These are phyloP conservation scores for Penicillium sp. DNA, from an alignment of 2,329 filamentous ascomycete genomes.

Conservation along the genomic window DNA sequence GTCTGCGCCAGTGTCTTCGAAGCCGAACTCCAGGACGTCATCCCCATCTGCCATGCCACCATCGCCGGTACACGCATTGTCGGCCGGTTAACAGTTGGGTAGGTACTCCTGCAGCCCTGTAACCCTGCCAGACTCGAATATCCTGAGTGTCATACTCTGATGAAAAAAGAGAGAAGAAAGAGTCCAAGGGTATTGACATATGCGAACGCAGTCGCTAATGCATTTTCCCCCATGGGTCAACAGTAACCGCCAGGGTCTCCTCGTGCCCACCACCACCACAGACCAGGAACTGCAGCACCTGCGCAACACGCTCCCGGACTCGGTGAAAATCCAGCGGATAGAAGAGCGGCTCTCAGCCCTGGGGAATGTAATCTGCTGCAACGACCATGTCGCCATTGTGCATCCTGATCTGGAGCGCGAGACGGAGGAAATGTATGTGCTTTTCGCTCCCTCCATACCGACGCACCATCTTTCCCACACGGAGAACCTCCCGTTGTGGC, in stretches of 20 bases:
- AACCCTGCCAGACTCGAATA: too few relatives aligned
- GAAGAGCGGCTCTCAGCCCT: slow-evolving; percentile 94
- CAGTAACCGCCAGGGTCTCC: slow-evolving; percentile 91
- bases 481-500: too few relatives aligned
- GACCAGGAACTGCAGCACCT: slow-evolving; percentile 98
- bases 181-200: neutral
- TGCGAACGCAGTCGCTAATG: neutral
- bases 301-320: slow-evolving; percentile 88
- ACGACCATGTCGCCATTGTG: slow-evolving; percentile 94
- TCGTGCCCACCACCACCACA: slow-evolving; percentile 92
- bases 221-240: neutral
- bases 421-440: slow-evolving; percentile 79
- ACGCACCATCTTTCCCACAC: too few relatives aligned
- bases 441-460: neutral
- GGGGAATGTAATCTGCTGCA: slow-evolving; percentile 93
- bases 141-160: too few relatives aligned
- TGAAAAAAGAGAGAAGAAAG: too few relatives aligned
- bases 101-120: slow-evolving; percentile 26
- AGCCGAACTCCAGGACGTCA: slow-evolving; percentile 93
- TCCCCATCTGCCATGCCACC: slow-evolving; percentile 93
- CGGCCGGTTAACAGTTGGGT: slow-evolving; percentile 90
- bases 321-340: slow-evolving; percentile 92
- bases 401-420: slow-evolving; percentile 96
- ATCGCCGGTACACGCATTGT: slow-evolving; percentile 97
- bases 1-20: slow-evolving; percentile 98